Evolutionary conservation across 2,329 filamentous ascomycete species (phyloP), one percentile per base, ranked within the genome.

Genomic region (Drechslera avenae): DNA sequence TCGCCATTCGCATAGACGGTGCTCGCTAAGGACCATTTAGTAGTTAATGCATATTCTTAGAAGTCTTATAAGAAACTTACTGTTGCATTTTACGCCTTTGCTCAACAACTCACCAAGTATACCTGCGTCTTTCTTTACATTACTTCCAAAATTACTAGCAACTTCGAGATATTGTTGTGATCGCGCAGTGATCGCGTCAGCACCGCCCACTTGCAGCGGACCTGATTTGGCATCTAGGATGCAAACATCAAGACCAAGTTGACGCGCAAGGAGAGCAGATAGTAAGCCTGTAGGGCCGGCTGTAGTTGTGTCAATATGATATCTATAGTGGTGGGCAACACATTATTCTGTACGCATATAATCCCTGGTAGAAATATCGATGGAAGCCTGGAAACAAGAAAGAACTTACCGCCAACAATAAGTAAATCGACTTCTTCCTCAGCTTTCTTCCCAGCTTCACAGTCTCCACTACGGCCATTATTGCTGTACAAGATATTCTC

Each of bases 81-180:
- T 81, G 56, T 80, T 80, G 62, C 78, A 81, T 50, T 77, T 76
- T n/a, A 81, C 70, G 1, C 78, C 78, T 2, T 71, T 60, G 0
- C 72, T 64, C 0, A 79, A 52, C 2, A 81, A 65, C 31, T 77
- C 74, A 28, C 18, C 37, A 1, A 57, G 41, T 5, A 57, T 39
- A 0, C 47, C 43, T 4, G 54, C 40, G n/a, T 57, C 51, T 33
- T 54, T 46, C 2, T 12, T 16, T 10, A 23, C 16, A 4, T 35
- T 16, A 4, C 28, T 10, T 7, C 77, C 69, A 1, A 79, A 61
- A 13, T 80, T 70, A 6, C 75, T 72, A 3, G 74, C 76, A 5
- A 79, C 71, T 40, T 80, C 77, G 2, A 80, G 67, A 26, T 78
- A 78, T 36, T 81, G 78, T 33, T 81, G 78, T 0, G 77, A 79